Conservation (phyloP, 1,139 yeast genomes). For the Candida smagusa region DNA sequence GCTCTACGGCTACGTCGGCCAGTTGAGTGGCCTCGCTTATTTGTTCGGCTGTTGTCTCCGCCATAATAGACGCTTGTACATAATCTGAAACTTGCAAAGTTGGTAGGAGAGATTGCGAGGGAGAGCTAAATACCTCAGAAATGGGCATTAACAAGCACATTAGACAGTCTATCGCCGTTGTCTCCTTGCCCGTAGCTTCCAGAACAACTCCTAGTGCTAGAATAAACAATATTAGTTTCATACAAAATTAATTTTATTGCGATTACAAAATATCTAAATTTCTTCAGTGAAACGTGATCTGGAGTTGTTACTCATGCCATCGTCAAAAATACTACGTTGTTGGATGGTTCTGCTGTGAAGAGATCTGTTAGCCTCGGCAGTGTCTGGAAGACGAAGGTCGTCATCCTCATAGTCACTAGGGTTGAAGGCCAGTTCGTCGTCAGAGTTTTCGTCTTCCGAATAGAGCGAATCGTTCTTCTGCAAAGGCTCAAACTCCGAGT, state of each 20-base stretch:
- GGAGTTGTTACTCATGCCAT: conserved; percentile 19
- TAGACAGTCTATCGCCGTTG: not conserved
- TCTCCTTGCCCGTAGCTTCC: too few relatives aligned
- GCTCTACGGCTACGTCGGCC: too few relatives aligned
- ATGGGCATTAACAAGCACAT: not conserved
- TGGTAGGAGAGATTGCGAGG: too few relatives aligned
- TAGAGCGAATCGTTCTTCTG: conserved; percentile 7
- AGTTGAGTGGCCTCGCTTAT: too few relatives aligned
- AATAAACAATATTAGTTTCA: too few relatives aligned
- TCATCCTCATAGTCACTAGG: conserved; percentile 21
- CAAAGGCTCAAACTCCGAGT: conserved; percentile 12
- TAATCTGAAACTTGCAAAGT: too few relatives aligned
- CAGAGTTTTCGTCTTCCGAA: conserved; percentile 6
- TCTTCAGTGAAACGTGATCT: conserved; percentile 22
- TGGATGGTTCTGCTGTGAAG: conserved; percentile 8
- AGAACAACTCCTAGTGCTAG: too few relatives aligned
- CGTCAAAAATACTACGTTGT: conserved; percentile 9
- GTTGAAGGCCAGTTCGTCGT: conserved; percentile 15
- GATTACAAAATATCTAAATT: conserved; percentile 8
- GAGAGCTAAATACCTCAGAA: too few relatives aligned
- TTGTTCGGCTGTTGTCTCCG: too few relatives aligned
- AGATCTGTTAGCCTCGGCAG: conserved; percentile 8
- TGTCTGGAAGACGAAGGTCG: conserved; percentile 13
- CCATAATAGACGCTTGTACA: too few relatives aligned
- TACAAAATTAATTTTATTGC: too few relatives aligned